Evolutionary conservation across 1,139 yeast genomes (phyloP).

Genomic region (Yamadazyma songkhlaensis): DNA sequence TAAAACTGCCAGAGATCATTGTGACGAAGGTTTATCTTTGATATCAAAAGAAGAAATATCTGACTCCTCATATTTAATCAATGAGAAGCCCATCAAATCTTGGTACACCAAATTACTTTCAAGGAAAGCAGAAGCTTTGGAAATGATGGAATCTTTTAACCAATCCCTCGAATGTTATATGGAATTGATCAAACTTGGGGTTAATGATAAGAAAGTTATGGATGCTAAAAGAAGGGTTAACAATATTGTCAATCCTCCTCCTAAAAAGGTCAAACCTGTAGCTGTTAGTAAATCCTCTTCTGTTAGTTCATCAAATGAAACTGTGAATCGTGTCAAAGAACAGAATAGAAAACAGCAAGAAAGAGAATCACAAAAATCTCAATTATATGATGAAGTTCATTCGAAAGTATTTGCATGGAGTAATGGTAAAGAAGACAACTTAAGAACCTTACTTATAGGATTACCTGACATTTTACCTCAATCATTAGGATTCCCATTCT

Average conservation of each 20-base stretch:
- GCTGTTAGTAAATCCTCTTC: slow-evolving; percentile 3
- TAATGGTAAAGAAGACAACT: slow-evolving; percentile 69
- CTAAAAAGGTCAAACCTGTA: slow-evolving; percentile 15
- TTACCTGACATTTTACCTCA: slow-evolving; percentile 59
- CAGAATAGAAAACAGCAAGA: slow-evolving; percentile 47
- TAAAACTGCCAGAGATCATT: slow-evolving; percentile 53
- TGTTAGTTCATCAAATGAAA: slow-evolving; percentile 15
- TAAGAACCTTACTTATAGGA: slow-evolving; percentile 70
- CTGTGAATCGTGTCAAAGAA: slow-evolving; percentile 30
- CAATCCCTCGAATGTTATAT: slow-evolving; percentile 64
- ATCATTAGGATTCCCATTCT: slow-evolving; percentile 60
- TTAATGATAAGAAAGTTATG: slow-evolving; percentile 59
- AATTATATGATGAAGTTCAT: slow-evolving; percentile 61
- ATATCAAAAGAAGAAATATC: slow-evolving; percentile 36
- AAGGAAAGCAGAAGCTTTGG: slow-evolving; percentile 81
- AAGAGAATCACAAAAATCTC: slow-evolving; percentile 54
- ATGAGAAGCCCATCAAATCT: slow-evolving; percentile 58
- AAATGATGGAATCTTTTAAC: slow-evolving; percentile 66
- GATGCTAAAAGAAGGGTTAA: slow-evolving; percentile 84
- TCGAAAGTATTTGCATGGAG: slow-evolving; percentile 61
- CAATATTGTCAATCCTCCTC: slow-evolving; percentile 54
- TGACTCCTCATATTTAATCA: slow-evolving; percentile 23
- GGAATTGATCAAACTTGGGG: slow-evolving; percentile 60
- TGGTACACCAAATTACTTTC: slow-evolving; percentile 71
- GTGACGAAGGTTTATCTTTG: slow-evolving; percentile 56